Conservation (phyloP, 2,329 filamentous ascomycete species). For the Colletotrichum spaethianum region DNA sequence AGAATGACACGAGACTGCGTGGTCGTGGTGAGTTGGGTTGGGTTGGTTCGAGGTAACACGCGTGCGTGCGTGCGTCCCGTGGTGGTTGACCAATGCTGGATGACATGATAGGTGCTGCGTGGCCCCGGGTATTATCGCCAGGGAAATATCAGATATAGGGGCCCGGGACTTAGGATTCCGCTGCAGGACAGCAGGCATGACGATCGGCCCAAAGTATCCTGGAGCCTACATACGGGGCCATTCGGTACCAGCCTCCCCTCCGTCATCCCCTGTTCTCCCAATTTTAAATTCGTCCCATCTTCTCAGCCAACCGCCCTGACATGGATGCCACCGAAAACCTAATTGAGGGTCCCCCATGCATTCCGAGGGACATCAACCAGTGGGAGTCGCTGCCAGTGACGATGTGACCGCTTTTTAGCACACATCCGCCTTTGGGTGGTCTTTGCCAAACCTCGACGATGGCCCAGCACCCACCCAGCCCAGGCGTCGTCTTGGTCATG, state of each 20-base stretch:
- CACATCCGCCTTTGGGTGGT: no score
- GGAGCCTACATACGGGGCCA: conserved; percentile 24
- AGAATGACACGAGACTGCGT: no score
- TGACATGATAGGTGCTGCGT: not conserved
- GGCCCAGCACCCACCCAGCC: not conserved
- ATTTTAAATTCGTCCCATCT: conserved; percentile 42
- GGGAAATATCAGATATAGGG: conserved; percentile 41
- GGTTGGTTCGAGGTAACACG: not conserved
- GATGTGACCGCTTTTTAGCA: not conserved
- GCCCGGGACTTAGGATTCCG: conserved; percentile 36
- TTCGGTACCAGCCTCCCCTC: conserved; percentile 34
- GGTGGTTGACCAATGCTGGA: not conserved
- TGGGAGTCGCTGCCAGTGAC: not conserved
- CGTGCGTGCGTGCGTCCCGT: not conserved
- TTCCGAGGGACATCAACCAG: conserved; percentile 15
- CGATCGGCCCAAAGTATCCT: conserved; percentile 39
- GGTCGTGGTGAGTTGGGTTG: no score
- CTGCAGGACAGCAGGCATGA: conserved; percentile 42
- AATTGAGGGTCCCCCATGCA: conserved; percentile 28
- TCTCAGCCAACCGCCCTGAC: conserved; percentile 32
- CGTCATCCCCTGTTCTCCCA: conserved; percentile 21
- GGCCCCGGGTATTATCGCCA: not conserved
- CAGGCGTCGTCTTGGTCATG: not conserved
- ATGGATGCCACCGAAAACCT: conserved; percentile 22
- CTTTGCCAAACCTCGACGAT: not conserved